phyloP scores from a whole-genome alignment of 2,329 filamentous ascomycete species.

The Penicillium sp. region DNA sequence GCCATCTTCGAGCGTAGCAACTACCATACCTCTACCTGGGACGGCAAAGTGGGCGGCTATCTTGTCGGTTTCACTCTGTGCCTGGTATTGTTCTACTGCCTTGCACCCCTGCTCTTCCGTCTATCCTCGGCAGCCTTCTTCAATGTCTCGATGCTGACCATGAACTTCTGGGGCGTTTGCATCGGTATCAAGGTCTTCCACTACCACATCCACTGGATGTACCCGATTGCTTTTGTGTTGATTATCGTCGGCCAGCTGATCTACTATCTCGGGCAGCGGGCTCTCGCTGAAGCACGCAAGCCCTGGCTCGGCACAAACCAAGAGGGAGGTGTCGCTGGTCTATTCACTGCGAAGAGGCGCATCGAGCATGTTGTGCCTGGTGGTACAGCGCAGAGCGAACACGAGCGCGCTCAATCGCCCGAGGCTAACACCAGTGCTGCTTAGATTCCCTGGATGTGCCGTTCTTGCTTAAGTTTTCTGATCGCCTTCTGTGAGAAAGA shows the following conservation, averaged over 20 bases:
- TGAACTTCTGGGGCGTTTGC: slow-evolving; percentile 95
- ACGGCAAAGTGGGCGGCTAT: slow-evolving; percentile 71
- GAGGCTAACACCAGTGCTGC: slow-evolving; percentile 13
- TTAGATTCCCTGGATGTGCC: background rate
- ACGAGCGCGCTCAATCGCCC: slow-evolving; percentile 9
- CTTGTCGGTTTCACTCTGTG: slow-evolving; percentile 85
- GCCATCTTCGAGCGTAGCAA: slow-evolving; percentile 83
- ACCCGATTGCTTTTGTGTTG: slow-evolving; percentile 90
- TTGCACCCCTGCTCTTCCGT: slow-evolving; percentile 83
- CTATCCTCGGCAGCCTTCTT: slow-evolving; percentile 92
- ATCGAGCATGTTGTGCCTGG: slow-evolving; percentile 42
- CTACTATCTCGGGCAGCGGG: slow-evolving; percentile 81
- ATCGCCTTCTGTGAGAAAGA: background rate
- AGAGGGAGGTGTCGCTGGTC: slow-evolving; percentile 72
- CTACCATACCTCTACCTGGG: slow-evolving; percentile 66
- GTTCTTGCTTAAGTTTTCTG: background rate
- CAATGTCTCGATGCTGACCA: slow-evolving; percentile 90
- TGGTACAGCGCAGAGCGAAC: slow-evolving; percentile 11
- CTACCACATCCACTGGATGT: slow-evolving; percentile 78
- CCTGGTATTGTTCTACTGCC: slow-evolving; percentile 79
- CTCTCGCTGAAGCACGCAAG: slow-evolving; percentile 85
- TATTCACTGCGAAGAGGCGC: slow-evolving; percentile 82
- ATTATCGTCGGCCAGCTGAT: slow-evolving; percentile 82
- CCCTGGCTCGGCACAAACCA: slow-evolving; percentile 91
- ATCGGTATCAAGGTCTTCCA: slow-evolving; percentile 87